Percentiles rank a stretch among this genome's conserved stretches.
Conservation (phyloP, 2,329 filamentous ascomycete species). For the Clonostachys solani region DNA sequence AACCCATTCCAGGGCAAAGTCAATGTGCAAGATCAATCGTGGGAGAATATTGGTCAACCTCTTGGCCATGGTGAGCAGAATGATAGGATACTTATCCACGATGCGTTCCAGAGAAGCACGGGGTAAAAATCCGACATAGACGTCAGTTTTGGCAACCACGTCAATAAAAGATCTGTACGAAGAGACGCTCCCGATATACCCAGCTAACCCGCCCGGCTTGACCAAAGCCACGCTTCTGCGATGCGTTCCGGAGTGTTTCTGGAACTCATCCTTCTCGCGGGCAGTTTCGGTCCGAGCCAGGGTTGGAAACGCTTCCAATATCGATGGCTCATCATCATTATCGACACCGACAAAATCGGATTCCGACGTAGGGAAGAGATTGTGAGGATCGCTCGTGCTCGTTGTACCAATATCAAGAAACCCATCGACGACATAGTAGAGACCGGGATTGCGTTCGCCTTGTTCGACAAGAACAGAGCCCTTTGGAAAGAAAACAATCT, state of each 20-base stretch:
- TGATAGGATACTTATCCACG: conserved; percentile 86
- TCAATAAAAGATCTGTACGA: conserved; percentile 96
- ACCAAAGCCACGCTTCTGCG: conserved; percentile 80
- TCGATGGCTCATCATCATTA: conserved; percentile 11
- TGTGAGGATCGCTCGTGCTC: conserved; percentile 13
- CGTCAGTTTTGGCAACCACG: conserved; percentile 95
- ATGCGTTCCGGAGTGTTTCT: conserved; percentile 32
- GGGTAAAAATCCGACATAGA: conserved; percentile 94
- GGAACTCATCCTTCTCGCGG: conserved; percentile 23
- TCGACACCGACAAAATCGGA: background rate
- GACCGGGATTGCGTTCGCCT: conserved; percentile 89
- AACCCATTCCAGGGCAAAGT: conserved; percentile 97
- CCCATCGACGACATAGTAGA: conserved; percentile 97
- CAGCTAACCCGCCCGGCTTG: conserved; percentile 90
- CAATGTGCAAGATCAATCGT: conserved; percentile 87
- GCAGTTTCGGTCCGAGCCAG: conserved; percentile 16
- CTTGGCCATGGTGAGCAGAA: conserved; percentile 94
- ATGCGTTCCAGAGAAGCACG: conserved; percentile 83
- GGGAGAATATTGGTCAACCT: conserved; percentile 85
- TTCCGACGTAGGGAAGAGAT: conserved; percentile 20
- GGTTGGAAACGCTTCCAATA: conserved; percentile 18
- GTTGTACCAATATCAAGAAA: conserved; percentile 94
- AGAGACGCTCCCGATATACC: conserved; percentile 90
- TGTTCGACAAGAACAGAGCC: conserved; percentile 93
- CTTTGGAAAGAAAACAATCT: conserved; percentile 96